A percentile compares a stretch with the other conserved stretches of the same genome.
Conservation (phyloP, 495 filamentous ascomycete species). For the Apodospora peruviana region DNA sequence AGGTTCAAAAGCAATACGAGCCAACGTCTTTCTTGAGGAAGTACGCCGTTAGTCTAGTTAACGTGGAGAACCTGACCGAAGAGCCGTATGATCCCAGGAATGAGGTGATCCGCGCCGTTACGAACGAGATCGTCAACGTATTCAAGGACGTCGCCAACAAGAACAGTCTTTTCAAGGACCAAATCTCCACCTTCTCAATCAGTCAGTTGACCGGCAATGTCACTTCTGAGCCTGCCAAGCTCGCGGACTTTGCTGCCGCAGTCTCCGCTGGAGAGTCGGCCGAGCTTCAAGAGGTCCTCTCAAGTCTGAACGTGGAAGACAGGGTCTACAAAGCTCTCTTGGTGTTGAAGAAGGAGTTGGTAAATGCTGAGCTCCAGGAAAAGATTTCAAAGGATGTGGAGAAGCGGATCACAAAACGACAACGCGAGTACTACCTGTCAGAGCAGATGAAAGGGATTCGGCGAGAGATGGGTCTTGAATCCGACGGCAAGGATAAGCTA, state of each 20-base stretch:
- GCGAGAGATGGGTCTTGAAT: slow-evolving; percentile 90
- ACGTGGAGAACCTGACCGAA: slow-evolving; percentile 87
- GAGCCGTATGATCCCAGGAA: slow-evolving; percentile 86
- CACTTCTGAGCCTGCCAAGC: slow-evolving; percentile 85
- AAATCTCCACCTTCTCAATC: slow-evolving; percentile 95
- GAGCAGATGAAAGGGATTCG: slow-evolving; percentile 99
- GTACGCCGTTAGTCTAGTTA: slow-evolving; percentile 85
- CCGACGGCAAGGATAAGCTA: slow-evolving; percentile 95
- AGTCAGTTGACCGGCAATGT: slow-evolving; percentile 92
- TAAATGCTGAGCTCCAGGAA: slow-evolving; percentile 93
- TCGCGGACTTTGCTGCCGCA: slow-evolving; percentile 95
- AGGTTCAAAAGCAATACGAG: slow-evolving; percentile 60
- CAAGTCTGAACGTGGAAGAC: slow-evolving; percentile 81
- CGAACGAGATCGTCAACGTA: slow-evolving; percentile 95
- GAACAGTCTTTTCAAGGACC: slow-evolving; percentile 94
- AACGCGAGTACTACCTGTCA: slow-evolving; percentile 98
- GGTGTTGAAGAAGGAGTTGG: slow-evolving; percentile 93
- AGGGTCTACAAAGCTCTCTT: slow-evolving; percentile 83
- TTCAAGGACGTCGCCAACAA: slow-evolving; percentile 93
- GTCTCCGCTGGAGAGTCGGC: slow-evolving; percentile 84
- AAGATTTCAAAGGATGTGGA: slow-evolving; percentile 99
- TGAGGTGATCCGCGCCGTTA: slow-evolving; percentile 79
- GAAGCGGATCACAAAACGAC: slow-evolving; percentile 93
- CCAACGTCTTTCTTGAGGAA: slow-evolving; percentile 87
- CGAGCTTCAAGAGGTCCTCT: slow-evolving; percentile 92